These are phyloP conservation scores for Rhizophagus prolifer DNA, from an alignment of 192 early-diverging fungal species.

Conservation along the genomic window DNA sequence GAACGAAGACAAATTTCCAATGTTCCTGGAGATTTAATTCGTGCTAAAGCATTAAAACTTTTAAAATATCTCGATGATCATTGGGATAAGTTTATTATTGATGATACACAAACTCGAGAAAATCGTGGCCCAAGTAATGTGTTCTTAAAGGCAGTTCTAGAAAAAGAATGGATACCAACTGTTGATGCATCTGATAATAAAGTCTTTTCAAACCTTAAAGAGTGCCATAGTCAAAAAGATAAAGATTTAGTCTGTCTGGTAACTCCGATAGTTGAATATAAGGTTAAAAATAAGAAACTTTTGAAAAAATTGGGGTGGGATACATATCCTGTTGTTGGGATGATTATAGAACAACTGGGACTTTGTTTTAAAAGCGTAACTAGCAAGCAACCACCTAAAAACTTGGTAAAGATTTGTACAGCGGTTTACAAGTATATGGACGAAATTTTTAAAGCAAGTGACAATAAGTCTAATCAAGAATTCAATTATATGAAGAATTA, in stretches of 20 bases:
- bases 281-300: not conserved
- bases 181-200: not conserved
- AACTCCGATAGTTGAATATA: not conserved
- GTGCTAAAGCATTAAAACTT: not conserved
- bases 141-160: not conserved
- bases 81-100: not conserved
- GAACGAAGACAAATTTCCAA: not conserved
- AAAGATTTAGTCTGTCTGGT: not conserved
- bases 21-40: not conserved
- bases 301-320: not conserved
- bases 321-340: not conserved
- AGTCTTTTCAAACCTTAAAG: not conserved
- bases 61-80: not conserved
- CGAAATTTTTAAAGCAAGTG: not conserved
- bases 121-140: no score
- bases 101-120: not conserved
- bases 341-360: not conserved
- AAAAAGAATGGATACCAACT: not conserved
- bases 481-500: not conserved
- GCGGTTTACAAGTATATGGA: constrained; percentile 5
- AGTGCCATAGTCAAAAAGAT: not conserved
- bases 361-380: not conserved
- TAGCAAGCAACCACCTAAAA: not conserved
- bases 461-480: not conserved
- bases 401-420: not conserved